A percentile compares a stretch with the other conserved stretches of the same genome.
These are phyloP conservation scores for Gymnopus androsaceus DNA, from an alignment of 1,284 basidiomycete genomes.

Conservation along the genomic window DNA sequence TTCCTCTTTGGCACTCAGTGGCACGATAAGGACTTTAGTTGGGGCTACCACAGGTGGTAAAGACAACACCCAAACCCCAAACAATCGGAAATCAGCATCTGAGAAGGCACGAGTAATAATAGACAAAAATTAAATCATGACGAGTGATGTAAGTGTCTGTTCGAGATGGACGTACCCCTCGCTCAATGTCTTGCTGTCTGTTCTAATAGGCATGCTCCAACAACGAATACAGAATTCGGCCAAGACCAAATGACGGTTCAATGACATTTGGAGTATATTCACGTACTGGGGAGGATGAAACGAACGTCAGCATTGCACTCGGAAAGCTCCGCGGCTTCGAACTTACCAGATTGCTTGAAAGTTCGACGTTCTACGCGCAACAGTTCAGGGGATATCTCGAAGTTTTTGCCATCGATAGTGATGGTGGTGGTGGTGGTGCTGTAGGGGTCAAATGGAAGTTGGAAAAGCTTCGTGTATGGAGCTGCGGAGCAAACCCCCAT, in stretches of 20 bases:
- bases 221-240: slow-evolving; percentile 92
- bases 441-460: background rate
- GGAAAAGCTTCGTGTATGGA: slow-evolving; percentile 34
- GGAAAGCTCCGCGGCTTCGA: slow-evolving; percentile 28
- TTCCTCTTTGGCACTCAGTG: slow-evolving; percentile 84
- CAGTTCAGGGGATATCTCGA: slow-evolving; percentile 51
- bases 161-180: slow-evolving; percentile 64
- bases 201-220: slow-evolving; percentile 98
- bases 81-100: slow-evolving; percentile 86
- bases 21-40: slow-evolving; percentile 33
- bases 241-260: slow-evolving; percentile 97
- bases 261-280: slow-evolving; percentile 98
- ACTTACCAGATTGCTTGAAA: slow-evolving; percentile 79
- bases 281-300: slow-evolving; percentile 59
- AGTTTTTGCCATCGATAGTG: slow-evolving; percentile 12
- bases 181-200: slow-evolving; percentile 87
- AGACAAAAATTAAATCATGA: slow-evolving; percentile 13
- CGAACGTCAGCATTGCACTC: slow-evolving; percentile 10
- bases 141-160: slow-evolving; percentile 18
- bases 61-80: slow-evolving; percentile 52
- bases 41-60: slow-evolving; percentile 13
- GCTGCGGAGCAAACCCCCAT: slow-evolving; percentile 56
- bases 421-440: slow-evolving; percentile 46
- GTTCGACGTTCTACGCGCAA: slow-evolving; percentile 84
- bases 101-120: slow-evolving; percentile 72